phyloP scores from a whole-genome alignment of 2,329 filamentous ascomycete species.

The Blumeriella jaapii region DNA sequence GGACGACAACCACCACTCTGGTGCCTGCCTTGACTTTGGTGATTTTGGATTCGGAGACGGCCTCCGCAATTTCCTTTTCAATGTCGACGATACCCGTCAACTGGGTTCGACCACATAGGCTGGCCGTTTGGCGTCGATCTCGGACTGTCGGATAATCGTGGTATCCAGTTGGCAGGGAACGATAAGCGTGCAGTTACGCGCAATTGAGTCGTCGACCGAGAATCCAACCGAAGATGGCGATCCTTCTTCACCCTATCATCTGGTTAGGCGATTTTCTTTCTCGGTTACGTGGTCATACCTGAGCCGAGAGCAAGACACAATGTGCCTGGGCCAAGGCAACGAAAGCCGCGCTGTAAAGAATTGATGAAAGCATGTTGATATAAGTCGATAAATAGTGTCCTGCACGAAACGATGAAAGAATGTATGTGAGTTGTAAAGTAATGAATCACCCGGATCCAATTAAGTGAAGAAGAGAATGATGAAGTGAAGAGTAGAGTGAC shows the following conservation, averaged over 20 bases:
- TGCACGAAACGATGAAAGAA: constrained; percentile 25
- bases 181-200: constrained; percentile 52
- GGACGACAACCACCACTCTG: constrained; percentile 36
- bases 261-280: not conserved
- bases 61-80: constrained; percentile 42
- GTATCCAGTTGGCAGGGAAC: constrained; percentile 56
- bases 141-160: constrained; percentile 48
- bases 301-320: constrained; percentile 36
- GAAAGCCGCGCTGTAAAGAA: constrained; percentile 25
- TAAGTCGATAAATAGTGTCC: constrained; percentile 18
- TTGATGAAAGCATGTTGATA: constrained; percentile 30
- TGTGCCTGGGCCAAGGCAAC: constrained; percentile 32
- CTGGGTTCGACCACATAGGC: constrained; percentile 52
- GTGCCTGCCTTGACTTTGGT: constrained; percentile 39
- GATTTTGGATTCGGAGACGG: constrained; percentile 34
- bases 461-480: constrained; percentile 15
- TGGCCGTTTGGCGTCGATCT: constrained; percentile 42
- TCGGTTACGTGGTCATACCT: constrained; percentile 13
- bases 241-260: constrained; percentile 28
- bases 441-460: constrained; percentile 20
- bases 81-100: constrained; percentile 50
- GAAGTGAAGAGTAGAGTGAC: constrained; percentile 2
- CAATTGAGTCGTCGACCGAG: constrained; percentile 41
- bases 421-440: constrained; percentile 21
- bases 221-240: constrained; percentile 35